Conservation (phyloP, 805 yeast genomes). For the Jamesozyma rosinii region DNA sequence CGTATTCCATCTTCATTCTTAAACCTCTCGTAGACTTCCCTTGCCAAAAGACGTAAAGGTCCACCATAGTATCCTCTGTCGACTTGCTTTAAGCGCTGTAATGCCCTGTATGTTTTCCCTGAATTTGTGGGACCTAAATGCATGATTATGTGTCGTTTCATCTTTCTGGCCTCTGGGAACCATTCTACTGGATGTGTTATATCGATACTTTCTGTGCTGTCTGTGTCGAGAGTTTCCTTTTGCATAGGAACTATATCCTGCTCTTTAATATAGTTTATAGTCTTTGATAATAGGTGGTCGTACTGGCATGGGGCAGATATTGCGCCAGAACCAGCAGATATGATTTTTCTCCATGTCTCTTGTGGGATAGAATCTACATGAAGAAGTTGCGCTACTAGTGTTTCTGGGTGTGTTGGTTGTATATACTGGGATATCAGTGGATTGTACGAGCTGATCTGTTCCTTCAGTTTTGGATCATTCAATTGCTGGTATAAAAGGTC, state of each 20-base stretch:
- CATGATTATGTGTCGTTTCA: constrained; percentile 72
- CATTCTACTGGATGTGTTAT: constrained; percentile 59
- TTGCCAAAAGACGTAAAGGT: constrained; percentile 79
- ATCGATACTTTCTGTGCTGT: constrained; percentile 28
- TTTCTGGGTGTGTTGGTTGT: constrained; percentile 12
- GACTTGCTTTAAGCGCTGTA: constrained; percentile 54
- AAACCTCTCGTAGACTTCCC: constrained; percentile 84
- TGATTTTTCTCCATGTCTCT: neutral
- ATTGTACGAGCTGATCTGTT: constrained; percentile 2
- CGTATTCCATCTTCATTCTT: constrained; percentile 46
- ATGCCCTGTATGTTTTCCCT: constrained; percentile 85
- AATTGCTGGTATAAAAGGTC: constrained; percentile 12
- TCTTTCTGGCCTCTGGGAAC: constrained; percentile 77
- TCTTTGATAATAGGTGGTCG: constrained; percentile 10
- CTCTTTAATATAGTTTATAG: constrained; percentile 15
- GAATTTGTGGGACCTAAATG: constrained; percentile 97
- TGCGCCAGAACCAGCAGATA: neutral
- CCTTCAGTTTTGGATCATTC: constrained; percentile 4
- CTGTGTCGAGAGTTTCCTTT: constrained; percentile 2
- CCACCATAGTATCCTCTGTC: constrained; percentile 87
- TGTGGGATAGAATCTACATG: neutral
- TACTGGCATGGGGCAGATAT: constrained; percentile 7
- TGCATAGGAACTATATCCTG: constrained; percentile 19
- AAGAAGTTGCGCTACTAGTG: constrained; percentile 11
- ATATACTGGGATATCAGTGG: constrained; percentile 10